Conservation (phyloP, 2,329 filamentous ascomycete genomes). For the Sporothrix pseudoabietina region DNA sequence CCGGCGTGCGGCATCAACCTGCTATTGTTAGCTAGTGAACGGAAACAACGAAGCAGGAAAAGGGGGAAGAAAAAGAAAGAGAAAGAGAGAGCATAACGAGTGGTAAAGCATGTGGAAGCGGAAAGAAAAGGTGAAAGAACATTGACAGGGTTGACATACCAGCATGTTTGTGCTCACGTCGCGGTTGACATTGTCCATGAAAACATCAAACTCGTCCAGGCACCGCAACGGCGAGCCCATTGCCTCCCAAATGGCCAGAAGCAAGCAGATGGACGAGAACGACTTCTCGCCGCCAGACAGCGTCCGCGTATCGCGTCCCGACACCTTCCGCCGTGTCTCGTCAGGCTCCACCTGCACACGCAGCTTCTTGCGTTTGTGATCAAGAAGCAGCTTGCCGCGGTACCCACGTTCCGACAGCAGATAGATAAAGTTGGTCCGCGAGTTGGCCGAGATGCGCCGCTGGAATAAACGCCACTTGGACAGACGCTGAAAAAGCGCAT, state of each 20-base stretch:
- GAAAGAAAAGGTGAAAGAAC: neutral
- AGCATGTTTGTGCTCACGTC: constrained; percentile 93
- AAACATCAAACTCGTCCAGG: constrained; percentile 97
- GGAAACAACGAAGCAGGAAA: constrained; percentile 30
- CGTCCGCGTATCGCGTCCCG: constrained; percentile 83
- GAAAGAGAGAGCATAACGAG: neutral
- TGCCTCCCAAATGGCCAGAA: constrained; percentile 93
- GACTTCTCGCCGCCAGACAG: constrained; percentile 96
- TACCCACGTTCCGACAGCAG: constrained; percentile 88
- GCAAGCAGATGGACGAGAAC: constrained; percentile 91
- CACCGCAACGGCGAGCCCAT: constrained; percentile 96
- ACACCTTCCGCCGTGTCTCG: constrained; percentile 66
- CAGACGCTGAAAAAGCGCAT: constrained; percentile 69
- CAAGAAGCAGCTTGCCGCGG: constrained; percentile 75
- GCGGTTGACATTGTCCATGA: constrained; percentile 97
- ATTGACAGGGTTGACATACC: constrained; percentile 53
- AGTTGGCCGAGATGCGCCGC: constrained; percentile 79
- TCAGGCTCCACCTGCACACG: constrained; percentile 76
- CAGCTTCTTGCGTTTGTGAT: constrained; percentile 73
- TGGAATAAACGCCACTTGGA: constrained; percentile 81
- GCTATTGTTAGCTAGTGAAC: constrained; percentile 35
- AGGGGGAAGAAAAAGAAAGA: neutral
- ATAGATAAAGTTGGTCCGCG: constrained; percentile 83
- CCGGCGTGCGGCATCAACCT: constrained; percentile 81
- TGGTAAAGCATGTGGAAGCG: too few relatives aligned